A percentile compares a stretch with the other conserved stretches of the same genome.
Conservation (phyloP, 2,329 filamentous ascomycete genomes). For the Claviceps monticola region DNA sequence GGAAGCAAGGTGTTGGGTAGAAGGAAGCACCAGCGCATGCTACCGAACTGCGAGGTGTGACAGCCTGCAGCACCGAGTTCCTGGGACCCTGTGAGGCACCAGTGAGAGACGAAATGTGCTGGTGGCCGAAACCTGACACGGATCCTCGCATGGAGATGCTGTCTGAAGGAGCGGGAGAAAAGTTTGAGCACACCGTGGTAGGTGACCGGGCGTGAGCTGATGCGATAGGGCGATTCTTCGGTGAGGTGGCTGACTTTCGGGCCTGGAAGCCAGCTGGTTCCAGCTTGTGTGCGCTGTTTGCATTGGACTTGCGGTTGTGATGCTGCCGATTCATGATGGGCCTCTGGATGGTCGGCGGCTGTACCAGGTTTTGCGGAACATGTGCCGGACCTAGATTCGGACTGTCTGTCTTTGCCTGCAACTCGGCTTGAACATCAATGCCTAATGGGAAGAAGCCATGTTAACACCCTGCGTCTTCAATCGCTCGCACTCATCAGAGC, state of each 20-base stretch:
- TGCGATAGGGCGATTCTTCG: conserved; percentile 69
- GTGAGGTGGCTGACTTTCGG: conserved; percentile 44
- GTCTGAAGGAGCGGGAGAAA: conserved; percentile 32
- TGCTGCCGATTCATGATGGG: conserved; percentile 73
- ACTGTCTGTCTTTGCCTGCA: conserved; percentile 83
- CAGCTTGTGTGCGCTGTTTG: conserved; percentile 62
- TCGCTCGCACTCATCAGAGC: neutral
- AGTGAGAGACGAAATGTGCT: conserved; percentile 16
- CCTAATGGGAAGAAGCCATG: conserved; percentile 33
- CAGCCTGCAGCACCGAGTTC: conserved; percentile 23
- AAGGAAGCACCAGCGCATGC: conserved; percentile 37
- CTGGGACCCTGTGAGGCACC: conserved; percentile 12
- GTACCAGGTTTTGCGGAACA: conserved; percentile 53
- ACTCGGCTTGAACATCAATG: conserved; percentile 93
- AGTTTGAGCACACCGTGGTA: conserved; percentile 31
- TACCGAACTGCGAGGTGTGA: conserved; percentile 22
- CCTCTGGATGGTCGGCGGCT: conserved; percentile 64
- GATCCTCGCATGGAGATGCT: conserved; percentile 30
- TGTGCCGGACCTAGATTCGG: conserved; percentile 61
- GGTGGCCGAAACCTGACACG: conserved; percentile 18
- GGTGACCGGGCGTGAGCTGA: conserved; percentile 58
- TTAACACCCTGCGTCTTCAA: neutral
- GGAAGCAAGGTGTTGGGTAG: conserved; percentile 72
- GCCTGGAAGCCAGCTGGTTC: conserved; percentile 38
- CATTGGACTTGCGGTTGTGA: conserved; percentile 55